Base-by-base conservation (phyloP, 208 protist genomes). In the Leishmania braziliensis region DNA sequence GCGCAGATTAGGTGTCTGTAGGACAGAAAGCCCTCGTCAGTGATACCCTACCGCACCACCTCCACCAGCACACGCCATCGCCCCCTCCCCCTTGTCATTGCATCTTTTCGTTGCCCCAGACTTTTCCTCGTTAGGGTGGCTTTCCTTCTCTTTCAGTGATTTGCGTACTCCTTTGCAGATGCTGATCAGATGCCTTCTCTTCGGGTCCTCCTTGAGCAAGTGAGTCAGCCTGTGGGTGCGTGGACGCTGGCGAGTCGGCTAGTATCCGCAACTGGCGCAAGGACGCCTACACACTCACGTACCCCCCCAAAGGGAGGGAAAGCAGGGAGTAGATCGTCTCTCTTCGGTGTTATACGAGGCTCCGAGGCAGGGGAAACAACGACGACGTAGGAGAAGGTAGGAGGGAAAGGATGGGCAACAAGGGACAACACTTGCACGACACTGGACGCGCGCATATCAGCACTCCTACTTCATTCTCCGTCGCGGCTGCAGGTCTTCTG, bases 391-490 rank as follows among this genome's bases (percentile, higher is more conserved):
- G 69, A 73, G 48, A 8, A n/a, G 69, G 46, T 51, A 23, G 46
- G 46, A 10, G 69, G 23, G 18, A 23, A 72, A 50, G 14, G 20
- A 46, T 72, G 20, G 23, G 12, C 39, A 29, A 14, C 66, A 50
- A 50, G 39, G n/a, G 39, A 29, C 66, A 8, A 6, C 39, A 4
- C 20, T 8, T 43, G 39, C n/a, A 39, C 66, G 20, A 50, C 26
- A 51, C 12, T 53, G 69, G 48, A 23, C 23, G 20, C 48, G 23
- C 69, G 33, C 66, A n/a, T 26, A n/a, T 75, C 23, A 39, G 43
- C 48, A 36, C 70, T 29, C 48, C 18, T 76, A 84, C 18, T 80
- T 76, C n/a, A 6, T 60, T 39, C 70, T 54, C 48, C 46, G 81
- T 26, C 76, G 75, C 18, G 58, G 56, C 18, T 51, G 26, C 16